These are phyloP conservation scores for Colletotrichum sp. DNA, from an alignment of 2,329 filamentous ascomycete genomes.

Conservation along the genomic window DNA sequence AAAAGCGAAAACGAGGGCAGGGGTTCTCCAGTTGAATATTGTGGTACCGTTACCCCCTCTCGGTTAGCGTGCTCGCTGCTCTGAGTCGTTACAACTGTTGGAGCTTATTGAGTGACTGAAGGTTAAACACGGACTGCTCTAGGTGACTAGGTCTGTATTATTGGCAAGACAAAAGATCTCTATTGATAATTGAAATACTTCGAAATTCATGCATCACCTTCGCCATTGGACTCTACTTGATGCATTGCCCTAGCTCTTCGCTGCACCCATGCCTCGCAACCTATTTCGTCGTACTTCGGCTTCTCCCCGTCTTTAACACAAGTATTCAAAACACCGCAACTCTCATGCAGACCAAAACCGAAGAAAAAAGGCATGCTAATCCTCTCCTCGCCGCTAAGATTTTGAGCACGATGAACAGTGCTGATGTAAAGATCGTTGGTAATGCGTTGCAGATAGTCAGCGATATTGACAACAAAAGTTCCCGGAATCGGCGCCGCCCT, in stretches of 20 bases:
- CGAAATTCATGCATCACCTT: neutral
- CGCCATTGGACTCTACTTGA: slow-evolving; percentile 17
- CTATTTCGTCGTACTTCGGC: slow-evolving; percentile 42
- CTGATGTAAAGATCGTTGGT: slow-evolving; percentile 55
- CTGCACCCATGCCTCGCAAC: slow-evolving; percentile 43
- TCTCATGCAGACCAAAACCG: slow-evolving; percentile 44
- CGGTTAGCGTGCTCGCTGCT: neutral
- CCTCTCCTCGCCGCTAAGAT: slow-evolving; percentile 40
- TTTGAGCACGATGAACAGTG: slow-evolving; percentile 54
- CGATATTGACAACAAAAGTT: slow-evolving; percentile 57
- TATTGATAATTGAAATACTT: neutral
- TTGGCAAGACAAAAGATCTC: neutral
- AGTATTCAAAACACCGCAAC: slow-evolving; percentile 42
- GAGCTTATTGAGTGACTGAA: neutral
- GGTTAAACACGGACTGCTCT: neutral
- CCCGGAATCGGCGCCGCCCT: slow-evolving; percentile 42
- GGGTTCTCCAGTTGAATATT: neutral
- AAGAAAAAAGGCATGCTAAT: slow-evolving; percentile 55
- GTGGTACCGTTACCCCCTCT: neutral
- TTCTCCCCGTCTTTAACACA: slow-evolving; percentile 37
- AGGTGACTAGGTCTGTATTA: neutral
- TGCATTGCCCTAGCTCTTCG: slow-evolving; percentile 39
- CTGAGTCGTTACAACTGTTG: neutral
- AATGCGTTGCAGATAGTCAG: slow-evolving; percentile 54
- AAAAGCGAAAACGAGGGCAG: neutral